phyloP scores from a whole-genome alignment of 129 eudicot species.

The Tanacetum coccineum region DNA sequence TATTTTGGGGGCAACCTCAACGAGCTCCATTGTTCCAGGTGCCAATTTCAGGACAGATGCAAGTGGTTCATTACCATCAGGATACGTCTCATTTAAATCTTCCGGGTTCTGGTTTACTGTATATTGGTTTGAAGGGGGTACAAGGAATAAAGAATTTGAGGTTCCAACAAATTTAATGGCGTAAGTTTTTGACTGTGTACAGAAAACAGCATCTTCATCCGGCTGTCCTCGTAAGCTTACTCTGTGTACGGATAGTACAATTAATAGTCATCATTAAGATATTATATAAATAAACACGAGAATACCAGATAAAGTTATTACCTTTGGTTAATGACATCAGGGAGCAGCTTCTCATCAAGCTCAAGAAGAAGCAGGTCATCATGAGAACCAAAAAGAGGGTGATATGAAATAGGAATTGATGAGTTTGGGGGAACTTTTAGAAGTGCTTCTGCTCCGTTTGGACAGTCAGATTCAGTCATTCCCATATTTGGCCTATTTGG shows the following conservation, averaged over 20 bases:
- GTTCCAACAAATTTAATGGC: constrained; percentile 87
- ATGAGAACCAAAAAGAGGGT: constrained; percentile 78
- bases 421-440: constrained; percentile 57
- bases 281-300: not conserved
- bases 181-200: constrained; percentile 81
- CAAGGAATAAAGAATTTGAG: constrained; percentile 82
- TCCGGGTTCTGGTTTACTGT: constrained; percentile 17
- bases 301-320: constrained; percentile 19
- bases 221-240: constrained; percentile 83
- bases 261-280: not conserved
- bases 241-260: constrained; percentile 27
- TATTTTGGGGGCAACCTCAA: constrained; percentile 80
- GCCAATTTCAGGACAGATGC: constrained; percentile 75
- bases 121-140: constrained; percentile 65
- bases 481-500: constrained; percentile 34
- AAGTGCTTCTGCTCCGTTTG: constrained; percentile 79
- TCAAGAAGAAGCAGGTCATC: constrained; percentile 79
- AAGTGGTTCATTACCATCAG: constrained; percentile 18
- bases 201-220: constrained; percentile 92
- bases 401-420: constrained; percentile 67
- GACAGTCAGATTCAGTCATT: constrained; percentile 15
- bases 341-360: constrained; percentile 87
- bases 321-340: constrained; percentile 77
- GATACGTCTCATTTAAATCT: constrained; percentile 20
- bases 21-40: constrained; percentile 82